A percentile compares a stretch with the other conserved stretches of the same genome.
Conservation (phyloP, 495 filamentous ascomycete genomes). For the Talaromyces proteolyticus region DNA sequence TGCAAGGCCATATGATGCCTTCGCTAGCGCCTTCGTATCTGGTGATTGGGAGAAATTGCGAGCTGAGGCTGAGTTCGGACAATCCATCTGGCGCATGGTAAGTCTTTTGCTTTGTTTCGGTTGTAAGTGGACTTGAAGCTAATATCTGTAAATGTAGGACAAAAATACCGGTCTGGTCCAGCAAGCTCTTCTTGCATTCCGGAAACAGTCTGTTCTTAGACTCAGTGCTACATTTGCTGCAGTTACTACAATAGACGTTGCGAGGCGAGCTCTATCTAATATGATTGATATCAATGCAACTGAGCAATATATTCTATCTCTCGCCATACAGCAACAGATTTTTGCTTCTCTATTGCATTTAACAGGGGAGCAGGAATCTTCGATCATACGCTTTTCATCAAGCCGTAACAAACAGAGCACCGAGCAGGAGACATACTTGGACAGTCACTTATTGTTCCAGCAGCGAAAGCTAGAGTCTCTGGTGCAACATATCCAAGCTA, state of each 20-base stretch:
- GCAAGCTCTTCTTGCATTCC: slow-evolving; percentile 42
- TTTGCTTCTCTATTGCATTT: slow-evolving; percentile 46
- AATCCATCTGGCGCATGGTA: slow-evolving; percentile 54
- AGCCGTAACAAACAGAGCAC: slow-evolving; percentile 9
- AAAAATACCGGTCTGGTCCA: slow-evolving; percentile 50
- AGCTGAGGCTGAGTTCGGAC: slow-evolving; percentile 51
- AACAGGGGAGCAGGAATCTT: slow-evolving; percentile 34
- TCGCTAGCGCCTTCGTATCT: slow-evolving; percentile 63
- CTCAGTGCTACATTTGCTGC: slow-evolving; percentile 41
- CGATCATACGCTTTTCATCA: slow-evolving; percentile 28
- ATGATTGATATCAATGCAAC: slow-evolving; percentile 34
- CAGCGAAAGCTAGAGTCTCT: slow-evolving; percentile 30
- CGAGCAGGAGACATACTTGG: slow-evolving; percentile 39
- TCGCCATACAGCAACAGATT: slow-evolving; percentile 50
- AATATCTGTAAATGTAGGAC: slow-evolving; percentile 30
- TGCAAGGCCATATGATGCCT: slow-evolving; percentile 62
- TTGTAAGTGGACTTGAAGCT: slow-evolving; percentile 6
- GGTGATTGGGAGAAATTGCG: slow-evolving; percentile 49
- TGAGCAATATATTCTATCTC: slow-evolving; percentile 36
- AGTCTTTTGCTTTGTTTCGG: slow-evolving; percentile 17
- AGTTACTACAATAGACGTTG: slow-evolving; percentile 37
- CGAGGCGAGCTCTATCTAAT: slow-evolving; percentile 23
- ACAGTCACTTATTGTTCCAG: slow-evolving; percentile 26
- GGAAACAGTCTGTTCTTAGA: slow-evolving; percentile 35
- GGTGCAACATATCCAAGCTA: slow-evolving; percentile 35